Base-by-base conservation (phyloP, 495 filamentous ascomycete genomes). In the Tuber melanosporum region DNA sequence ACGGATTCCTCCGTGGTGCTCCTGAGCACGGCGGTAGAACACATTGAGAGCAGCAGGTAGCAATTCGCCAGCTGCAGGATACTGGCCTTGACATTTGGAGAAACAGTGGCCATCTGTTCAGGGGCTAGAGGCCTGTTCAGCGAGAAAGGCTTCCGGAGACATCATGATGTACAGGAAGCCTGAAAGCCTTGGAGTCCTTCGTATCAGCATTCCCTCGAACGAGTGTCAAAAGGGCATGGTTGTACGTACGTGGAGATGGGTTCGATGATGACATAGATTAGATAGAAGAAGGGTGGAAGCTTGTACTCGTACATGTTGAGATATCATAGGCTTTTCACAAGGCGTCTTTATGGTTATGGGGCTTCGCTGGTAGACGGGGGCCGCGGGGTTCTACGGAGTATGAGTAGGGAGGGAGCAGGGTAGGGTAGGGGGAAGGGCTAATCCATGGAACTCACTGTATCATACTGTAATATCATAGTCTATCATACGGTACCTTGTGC, bases 21-120 rank as follows among this genome's bases (percentile, higher is more conserved):
- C 20, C 78, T 78, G 14, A 76, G 71, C 69, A 79, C 71, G 22
- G 77, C 78, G 32, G 71, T 70, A 2, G 77, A 76, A 32, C 75
- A 79, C 75, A 79, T 77, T 43, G 75, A 66, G 32, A 79, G 49
- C 71, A 74, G 66, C 6, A 80, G 42, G 62, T 79, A 80, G 73
- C 71, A 80, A 62, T 80, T 80, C 75, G 78, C 71, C 69, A 79
- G 73, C 45, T 79, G 77, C 71, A 79, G 36, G 41, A 79, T 44
- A 3, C 71, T 78, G 32, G 75, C 70, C 32, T 47, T 52, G 14
- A 75, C 76, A 71, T 78, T 78, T 19, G 72, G 57, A 1, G 78
- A 75, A 47, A 78, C 75, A n/a, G n/a, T 44, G 39, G 49, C 22
- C 26, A 70, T 22, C 62, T 78, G 73, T 7, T 52, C 57, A 3